Evolutionary conservation across 768 basidiomycete genomes (phyloP).

Genomic region (Auriscalpium microsporum): DNA sequence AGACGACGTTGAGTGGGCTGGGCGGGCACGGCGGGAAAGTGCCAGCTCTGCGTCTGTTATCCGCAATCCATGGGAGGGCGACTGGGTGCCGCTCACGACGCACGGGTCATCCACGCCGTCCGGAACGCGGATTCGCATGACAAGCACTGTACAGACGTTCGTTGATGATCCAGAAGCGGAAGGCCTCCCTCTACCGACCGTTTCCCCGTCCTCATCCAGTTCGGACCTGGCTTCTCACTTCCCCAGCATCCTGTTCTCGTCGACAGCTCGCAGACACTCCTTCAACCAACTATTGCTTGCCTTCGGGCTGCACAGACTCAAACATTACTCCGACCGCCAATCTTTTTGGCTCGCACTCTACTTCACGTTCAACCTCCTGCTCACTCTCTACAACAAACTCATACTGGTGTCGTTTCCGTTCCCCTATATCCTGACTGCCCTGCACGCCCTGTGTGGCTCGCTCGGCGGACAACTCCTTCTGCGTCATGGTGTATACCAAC

Average conservation of each 20-base stretch:
- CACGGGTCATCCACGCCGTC: not conserved
- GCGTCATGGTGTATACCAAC: constrained; percentile 46
- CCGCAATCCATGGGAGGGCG: no score
- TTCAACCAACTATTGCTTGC: not conserved
- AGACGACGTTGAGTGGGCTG: no score
- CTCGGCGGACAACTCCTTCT: constrained; percentile 69
- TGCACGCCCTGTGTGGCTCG: constrained; percentile 83
- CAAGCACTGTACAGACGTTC: not conserved
- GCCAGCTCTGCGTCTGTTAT: no score
- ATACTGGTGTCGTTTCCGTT: constrained; percentile 90
- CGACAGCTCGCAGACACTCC: not conserved
- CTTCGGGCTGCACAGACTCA: not conserved
- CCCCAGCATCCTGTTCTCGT: constrained; percentile 7
- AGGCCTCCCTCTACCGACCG: not conserved
- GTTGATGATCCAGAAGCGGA: no score
- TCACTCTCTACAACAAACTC: constrained; percentile 94
- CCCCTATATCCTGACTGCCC: constrained; percentile 89
- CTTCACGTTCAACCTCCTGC: constrained; percentile 82
- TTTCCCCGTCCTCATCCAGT: not conserved
- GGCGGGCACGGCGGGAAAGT: no score
- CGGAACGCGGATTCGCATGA: not conserved
- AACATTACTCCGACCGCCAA: constrained; percentile 2
- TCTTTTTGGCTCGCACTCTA: constrained; percentile 70
- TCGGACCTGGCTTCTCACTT: constrained; percentile 16
- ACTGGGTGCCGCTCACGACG: no score